Conservation (phyloP, 305 asterid species). For the Fraxinus xanthoxyloides region DNA sequence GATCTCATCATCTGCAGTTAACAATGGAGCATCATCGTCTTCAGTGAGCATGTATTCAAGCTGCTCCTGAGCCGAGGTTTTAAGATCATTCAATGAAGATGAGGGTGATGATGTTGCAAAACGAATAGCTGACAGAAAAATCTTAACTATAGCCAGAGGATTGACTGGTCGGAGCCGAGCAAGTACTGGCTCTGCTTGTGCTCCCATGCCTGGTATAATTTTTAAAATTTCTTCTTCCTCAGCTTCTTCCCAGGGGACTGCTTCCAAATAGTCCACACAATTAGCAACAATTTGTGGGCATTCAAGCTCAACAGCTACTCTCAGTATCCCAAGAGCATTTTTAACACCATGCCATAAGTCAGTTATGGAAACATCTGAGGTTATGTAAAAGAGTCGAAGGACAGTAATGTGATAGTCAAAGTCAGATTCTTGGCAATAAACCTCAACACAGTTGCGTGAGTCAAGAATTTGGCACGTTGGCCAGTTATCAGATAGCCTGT, state of each 20-base stretch:
- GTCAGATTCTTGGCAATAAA: slow-evolving; percentile 59
- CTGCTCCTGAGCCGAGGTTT: slow-evolving; percentile 82
- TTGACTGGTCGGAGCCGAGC: slow-evolving; percentile 83
- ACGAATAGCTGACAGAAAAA: slow-evolving; percentile 62
- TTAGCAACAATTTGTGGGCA: slow-evolving; percentile 61
- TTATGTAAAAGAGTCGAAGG: slow-evolving; percentile 56
- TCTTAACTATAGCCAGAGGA: slow-evolving; percentile 39
- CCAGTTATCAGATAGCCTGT: slow-evolving; percentile 70
- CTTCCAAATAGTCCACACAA: slow-evolving; percentile 77
- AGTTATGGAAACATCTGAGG: slow-evolving; percentile 30
- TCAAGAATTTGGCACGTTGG: slow-evolving; percentile 82
- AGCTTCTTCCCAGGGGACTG: slow-evolving; percentile 90
- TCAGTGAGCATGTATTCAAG: slow-evolving; percentile 86
- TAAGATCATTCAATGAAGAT: slow-evolving; percentile 50
- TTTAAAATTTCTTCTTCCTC: slow-evolving; percentile 85
- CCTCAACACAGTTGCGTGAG: slow-evolving; percentile 83
- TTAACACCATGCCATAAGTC: slow-evolving; percentile 54
- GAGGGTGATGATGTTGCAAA: slow-evolving; percentile 77
- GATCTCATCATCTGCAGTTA: slow-evolving; percentile 50
- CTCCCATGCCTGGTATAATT: slow-evolving; percentile 64
- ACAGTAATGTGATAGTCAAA: slow-evolving; percentile 56
- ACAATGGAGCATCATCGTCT: slow-evolving; percentile 82
- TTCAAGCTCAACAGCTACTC: slow-evolving; percentile 58
- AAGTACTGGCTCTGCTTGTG: slow-evolving; percentile 58
- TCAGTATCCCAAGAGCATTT: slow-evolving; percentile 65